Evolutionary conservation across 352 stramenopile genomes (phyloP).

Genomic region (Pythium aphanidermatum): DNA sequence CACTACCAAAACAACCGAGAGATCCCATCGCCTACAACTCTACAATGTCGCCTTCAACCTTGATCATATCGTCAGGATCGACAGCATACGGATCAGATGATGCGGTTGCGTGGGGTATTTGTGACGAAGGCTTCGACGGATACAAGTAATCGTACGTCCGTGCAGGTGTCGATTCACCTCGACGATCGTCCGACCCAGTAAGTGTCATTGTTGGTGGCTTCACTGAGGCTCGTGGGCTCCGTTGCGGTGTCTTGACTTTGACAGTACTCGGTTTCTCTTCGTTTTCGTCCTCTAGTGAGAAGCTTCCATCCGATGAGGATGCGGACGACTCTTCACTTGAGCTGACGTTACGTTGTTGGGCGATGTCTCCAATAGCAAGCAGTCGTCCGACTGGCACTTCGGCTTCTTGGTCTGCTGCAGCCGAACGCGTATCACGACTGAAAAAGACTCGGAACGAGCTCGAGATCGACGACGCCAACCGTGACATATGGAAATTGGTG

Average conservation of each 20-base stretch:
- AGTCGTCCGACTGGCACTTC: slow-evolving; percentile 51
- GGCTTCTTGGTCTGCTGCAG: slow-evolving; percentile 25
- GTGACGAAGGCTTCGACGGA: too few species aligned
- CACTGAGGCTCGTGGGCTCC: too few species aligned
- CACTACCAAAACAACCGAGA: not conserved
- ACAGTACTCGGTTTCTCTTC: too few species aligned
- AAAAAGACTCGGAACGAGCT: slow-evolving; percentile 77
- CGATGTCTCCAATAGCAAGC: slow-evolving; percentile 51
- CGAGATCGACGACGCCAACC: slow-evolving; percentile 67
- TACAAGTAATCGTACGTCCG: too few species aligned
- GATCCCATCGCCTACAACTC: slow-evolving; percentile 15
- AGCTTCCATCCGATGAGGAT: not conserved
- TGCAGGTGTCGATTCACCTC: too few species aligned
- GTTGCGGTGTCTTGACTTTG: not conserved
- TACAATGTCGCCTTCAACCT: slow-evolving; percentile 27
- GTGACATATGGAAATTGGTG: slow-evolving; percentile 82
- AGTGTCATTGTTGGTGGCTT: too few species aligned
- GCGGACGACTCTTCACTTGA: slow-evolving; percentile 18
- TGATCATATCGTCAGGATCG: slow-evolving; percentile 22
- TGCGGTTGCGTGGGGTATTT: too few species aligned
- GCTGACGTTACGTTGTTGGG: slow-evolving; percentile 25
- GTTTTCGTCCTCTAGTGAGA: not conserved
- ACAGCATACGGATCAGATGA: slow-evolving; percentile 5
- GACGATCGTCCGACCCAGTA: too few species aligned
- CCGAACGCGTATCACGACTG: slow-evolving; percentile 21